These are phyloP conservation scores for Sphaerosporella brunnea DNA, from an alignment of 495 filamentous ascomycete species.

Conservation along the genomic window DNA sequence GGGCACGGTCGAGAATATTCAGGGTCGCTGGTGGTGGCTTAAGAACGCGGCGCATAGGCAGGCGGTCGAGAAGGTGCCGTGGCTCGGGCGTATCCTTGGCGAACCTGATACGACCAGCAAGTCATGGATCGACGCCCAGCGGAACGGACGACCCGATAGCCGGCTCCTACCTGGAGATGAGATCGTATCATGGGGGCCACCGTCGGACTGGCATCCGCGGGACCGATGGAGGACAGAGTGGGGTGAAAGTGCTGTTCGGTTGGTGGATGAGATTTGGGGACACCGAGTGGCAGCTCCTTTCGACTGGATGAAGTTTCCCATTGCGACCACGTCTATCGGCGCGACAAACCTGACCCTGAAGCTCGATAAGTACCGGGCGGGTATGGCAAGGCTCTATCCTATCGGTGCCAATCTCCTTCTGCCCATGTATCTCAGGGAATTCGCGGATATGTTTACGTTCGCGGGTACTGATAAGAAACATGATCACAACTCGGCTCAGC, in stretches of 20 bases:
- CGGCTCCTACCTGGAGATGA: neutral
- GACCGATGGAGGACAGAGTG: neutral
- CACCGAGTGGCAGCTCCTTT: neutral
- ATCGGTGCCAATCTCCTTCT: neutral
- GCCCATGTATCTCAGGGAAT: neutral
- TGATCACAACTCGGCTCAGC: neutral
- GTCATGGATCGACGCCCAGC: neutral
- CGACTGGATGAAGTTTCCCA: neutral
- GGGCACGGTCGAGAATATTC: neutral
- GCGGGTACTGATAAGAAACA: neutral
- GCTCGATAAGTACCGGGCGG: constrained; percentile 1
- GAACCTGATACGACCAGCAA: neutral
- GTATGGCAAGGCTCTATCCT: neutral
- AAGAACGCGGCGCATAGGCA: neutral
- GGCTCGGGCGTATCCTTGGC: too few relatives aligned
- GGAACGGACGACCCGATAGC: neutral
- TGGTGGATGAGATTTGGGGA: neutral
- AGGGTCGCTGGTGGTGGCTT: neutral
- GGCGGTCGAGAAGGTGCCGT: neutral
- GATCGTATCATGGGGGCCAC: neutral
- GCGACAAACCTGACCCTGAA: constrained; percentile 10
- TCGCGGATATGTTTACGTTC: neutral
- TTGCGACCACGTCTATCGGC: too few relatives aligned
- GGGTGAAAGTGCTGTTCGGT: neutral
- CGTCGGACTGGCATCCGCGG: neutral